phyloP scores from a whole-genome alignment of 2,329 filamentous ascomycete species.

The Capronia americana region DNA sequence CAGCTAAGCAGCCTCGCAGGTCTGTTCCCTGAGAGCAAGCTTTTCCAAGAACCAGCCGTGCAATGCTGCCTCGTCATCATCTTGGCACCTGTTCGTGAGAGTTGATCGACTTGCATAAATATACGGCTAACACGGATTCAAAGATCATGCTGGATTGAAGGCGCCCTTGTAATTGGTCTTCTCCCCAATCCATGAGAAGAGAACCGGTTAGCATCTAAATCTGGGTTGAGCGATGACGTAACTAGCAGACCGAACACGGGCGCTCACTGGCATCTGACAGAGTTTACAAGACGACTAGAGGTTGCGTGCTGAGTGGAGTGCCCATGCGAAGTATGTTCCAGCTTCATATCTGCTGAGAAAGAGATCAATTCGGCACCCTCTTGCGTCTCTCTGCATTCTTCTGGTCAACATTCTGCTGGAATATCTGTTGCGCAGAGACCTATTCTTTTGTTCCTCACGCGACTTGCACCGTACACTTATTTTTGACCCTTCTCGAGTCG shows the following conservation, averaged over 20 bases:
- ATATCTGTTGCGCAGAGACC: constrained; percentile 3
- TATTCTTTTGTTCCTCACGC: constrained; percentile 3
- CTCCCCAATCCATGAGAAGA: neutral
- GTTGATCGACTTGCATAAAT: neutral
- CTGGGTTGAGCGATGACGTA: constrained; percentile 7
- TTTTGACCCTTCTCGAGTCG: neutral
- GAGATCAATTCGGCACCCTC: neutral
- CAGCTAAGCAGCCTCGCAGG: neutral
- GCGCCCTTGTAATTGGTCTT: neutral
- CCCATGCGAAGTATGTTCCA: constrained; percentile 1
- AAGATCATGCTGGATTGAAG: neutral
- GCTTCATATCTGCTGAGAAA: constrained; percentile 11
- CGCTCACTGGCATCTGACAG: neutral
- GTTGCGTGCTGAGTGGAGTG: neutral
- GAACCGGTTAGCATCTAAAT: constrained; percentile 2
- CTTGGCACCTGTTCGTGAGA: neutral
- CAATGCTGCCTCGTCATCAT: neutral
- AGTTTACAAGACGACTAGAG: neutral
- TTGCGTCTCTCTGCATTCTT: neutral
- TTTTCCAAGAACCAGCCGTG: neutral
- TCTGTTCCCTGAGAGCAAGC: neutral
- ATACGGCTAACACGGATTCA: neutral
- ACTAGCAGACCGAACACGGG: neutral
- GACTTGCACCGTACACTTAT: neutral
- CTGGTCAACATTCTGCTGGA: neutral